These are phyloP conservation scores for Ustilago crameri DNA, from an alignment of 1,284 basidiomycete species.

Conservation along the genomic window DNA sequence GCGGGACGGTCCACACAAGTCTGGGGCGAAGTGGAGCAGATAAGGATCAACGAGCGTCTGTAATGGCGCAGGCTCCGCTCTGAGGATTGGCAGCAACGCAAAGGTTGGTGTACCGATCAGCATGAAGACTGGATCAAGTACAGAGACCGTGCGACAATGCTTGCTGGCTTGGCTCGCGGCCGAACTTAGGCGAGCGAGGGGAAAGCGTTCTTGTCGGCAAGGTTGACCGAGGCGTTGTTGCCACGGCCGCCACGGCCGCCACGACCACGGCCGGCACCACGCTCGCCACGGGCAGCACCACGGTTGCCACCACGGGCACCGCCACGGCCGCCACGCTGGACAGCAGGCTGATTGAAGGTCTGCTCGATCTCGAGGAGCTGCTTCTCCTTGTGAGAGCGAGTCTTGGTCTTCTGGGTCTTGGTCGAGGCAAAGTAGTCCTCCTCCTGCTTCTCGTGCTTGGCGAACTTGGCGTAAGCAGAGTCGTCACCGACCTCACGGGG, in stretches of 20 bases:
- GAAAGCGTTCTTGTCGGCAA: conserved; percentile 66
- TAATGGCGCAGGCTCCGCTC: neutral
- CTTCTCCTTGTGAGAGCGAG: conserved; percentile 56
- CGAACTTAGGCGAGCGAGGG: conserved; percentile 61
- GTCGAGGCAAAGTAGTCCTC: conserved; percentile 61
- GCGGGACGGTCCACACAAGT: conserved; percentile 7
- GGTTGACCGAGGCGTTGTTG: conserved; percentile 74
- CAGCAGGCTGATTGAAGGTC: conserved; percentile 57
- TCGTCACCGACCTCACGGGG: conserved; percentile 54
- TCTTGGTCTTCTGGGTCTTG: conserved; percentile 50
- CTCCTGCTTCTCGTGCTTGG: conserved; percentile 59
- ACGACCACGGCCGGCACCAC: conserved; percentile 48
- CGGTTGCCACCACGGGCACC: conserved; percentile 49
- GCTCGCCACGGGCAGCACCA: conserved; percentile 52
- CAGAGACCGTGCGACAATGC: conserved; percentile 8
- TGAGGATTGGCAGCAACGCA: conserved; percentile 9
- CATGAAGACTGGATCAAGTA: conserved; percentile 7
- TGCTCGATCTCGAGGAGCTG: conserved; percentile 65
- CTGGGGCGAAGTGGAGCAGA: conserved; percentile 11
- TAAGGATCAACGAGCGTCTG: neutral
- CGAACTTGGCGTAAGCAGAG: conserved; percentile 56
- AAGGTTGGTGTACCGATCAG: conserved; percentile 3
- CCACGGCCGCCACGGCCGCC: conserved; percentile 73
- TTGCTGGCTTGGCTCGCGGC: conserved; percentile 22
- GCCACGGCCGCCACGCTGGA: conserved; percentile 52